Conservation (phyloP, 257 asterid genomes). For the Ilex aquifolium region DNA sequence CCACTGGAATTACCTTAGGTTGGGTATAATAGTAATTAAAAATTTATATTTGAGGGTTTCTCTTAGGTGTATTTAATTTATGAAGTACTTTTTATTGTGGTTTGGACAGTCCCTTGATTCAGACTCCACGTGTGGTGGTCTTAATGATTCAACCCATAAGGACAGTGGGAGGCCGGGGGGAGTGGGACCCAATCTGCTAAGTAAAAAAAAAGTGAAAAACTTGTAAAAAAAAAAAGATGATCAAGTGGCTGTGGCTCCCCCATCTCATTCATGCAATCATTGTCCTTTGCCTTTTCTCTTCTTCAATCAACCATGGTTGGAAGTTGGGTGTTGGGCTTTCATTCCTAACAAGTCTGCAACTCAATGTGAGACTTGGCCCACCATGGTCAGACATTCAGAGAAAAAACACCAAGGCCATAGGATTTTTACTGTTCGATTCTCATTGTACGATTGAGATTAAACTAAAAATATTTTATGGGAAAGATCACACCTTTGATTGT, state of each 20-base stretch:
- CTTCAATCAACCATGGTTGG: constrained; percentile 10
- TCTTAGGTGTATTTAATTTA: neutral
- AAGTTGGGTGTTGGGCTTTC: constrained; percentile 17
- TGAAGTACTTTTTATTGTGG: constrained; percentile 14
- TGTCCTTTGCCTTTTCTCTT: constrained; percentile 14
- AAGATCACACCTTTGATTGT: too few relatives aligned
- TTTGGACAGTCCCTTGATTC: constrained; percentile 29
- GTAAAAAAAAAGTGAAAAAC: neutral
- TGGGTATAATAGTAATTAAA: too few relatives aligned
- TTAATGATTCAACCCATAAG: constrained; percentile 20
- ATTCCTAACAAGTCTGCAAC: neutral
- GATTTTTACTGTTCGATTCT: too few relatives aligned
- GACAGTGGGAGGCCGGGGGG: constrained; percentile 7
- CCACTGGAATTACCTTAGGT: too few relatives aligned
- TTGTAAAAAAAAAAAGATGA: constrained; percentile 1
- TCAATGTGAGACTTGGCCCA: constrained; percentile 26
- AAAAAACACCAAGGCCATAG: too few relatives aligned
- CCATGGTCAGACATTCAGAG: too few relatives aligned
- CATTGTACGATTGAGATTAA: too few relatives aligned
- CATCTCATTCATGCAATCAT: constrained; percentile 27
- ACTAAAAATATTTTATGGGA: too few relatives aligned
- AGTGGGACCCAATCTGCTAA: constrained; percentile 17
- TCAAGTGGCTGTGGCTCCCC: constrained; percentile 15
- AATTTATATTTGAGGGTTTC: neutral
- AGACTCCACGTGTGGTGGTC: constrained; percentile 42